phyloP scores from a whole-genome alignment of 2,329 filamentous ascomycete species.

The Sporothrix pseudoabietina region DNA sequence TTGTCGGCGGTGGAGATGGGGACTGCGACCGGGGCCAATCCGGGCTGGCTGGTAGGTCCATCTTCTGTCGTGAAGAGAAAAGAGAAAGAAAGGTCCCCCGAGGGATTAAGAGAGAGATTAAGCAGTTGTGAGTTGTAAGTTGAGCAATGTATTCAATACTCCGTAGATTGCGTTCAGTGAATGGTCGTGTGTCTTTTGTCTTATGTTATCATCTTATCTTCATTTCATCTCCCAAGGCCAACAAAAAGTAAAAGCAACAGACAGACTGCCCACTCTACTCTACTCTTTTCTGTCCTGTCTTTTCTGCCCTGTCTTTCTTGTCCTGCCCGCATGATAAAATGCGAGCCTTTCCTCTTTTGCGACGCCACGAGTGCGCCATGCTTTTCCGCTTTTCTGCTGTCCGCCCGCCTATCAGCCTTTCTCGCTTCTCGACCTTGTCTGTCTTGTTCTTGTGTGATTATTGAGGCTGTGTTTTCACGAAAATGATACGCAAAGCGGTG shows the following conservation, averaged over 20 bases:
- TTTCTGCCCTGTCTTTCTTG: neutral
- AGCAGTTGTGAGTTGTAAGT: neutral
- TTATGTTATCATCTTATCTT: too few species aligned
- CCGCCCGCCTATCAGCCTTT: conserved; percentile 5
- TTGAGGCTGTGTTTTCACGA: neutral
- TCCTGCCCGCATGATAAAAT: neutral
- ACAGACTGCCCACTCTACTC: neutral
- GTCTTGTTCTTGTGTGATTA: neutral
- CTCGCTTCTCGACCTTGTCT: neutral
- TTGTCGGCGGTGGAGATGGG: neutral
- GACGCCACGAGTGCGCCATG: neutral
- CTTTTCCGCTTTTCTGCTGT: neutral
- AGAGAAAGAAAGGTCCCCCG: neutral
- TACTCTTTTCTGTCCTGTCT: neutral
- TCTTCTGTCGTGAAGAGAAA: neutral
- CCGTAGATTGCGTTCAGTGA: neutral
- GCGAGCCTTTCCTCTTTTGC: neutral
- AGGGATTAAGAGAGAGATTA: neutral
- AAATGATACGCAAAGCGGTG: neutral
- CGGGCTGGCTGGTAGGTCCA: neutral
- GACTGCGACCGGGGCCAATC: neutral
- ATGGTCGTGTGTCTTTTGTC: neutral
- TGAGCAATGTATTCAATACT: too few species aligned
- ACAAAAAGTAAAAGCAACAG: neutral
- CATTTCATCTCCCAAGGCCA: neutral